Conservation (phyloP, 2,329 filamentous ascomycete species). For the Penicillium psychrosexuale region DNA sequence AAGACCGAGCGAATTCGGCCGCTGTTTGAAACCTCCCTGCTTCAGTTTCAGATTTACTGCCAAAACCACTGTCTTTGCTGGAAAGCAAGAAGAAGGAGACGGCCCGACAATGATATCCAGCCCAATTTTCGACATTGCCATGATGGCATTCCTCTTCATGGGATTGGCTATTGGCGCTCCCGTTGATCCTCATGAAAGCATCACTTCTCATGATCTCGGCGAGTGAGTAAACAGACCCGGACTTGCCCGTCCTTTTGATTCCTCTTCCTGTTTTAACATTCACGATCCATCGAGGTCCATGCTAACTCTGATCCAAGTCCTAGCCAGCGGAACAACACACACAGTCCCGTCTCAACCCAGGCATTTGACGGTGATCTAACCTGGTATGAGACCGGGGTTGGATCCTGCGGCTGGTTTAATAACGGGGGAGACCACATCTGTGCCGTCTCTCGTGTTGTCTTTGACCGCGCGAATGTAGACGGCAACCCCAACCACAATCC, state of each 20-base stretch:
- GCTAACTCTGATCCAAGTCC: not conserved
- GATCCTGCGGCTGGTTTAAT: slow-evolving; percentile 65
- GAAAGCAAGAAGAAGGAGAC: not conserved
- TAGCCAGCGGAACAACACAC: not conserved
- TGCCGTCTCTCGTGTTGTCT: slow-evolving; percentile 65
- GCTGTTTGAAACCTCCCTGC: not conserved
- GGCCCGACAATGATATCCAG: not conserved
- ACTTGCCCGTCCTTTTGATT: not conserved
- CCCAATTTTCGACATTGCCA: not conserved
- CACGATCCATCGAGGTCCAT: not conserved
- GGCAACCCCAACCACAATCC: slow-evolving; percentile 63
- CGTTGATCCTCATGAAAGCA: not conserved
- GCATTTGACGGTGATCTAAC: slow-evolving; percentile 62
- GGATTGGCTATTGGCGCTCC: not conserved
- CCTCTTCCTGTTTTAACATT: not conserved
- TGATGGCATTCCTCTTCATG: not conserved
- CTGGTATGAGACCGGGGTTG: slow-evolving; percentile 65
- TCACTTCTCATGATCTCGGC: no score
- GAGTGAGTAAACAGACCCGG: not conserved
- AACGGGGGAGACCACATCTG: slow-evolving; percentile 58
- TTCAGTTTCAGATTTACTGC: not conserved
- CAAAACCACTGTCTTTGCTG: not conserved
- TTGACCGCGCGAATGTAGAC: slow-evolving; percentile 55
- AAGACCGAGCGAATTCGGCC: not conserved
- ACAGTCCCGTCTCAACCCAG: slow-evolving; percentile 42